Evolutionary conservation across 176 grass and related monocot genomes (phyloP).

Genomic region (Puya raimondii): DNA sequence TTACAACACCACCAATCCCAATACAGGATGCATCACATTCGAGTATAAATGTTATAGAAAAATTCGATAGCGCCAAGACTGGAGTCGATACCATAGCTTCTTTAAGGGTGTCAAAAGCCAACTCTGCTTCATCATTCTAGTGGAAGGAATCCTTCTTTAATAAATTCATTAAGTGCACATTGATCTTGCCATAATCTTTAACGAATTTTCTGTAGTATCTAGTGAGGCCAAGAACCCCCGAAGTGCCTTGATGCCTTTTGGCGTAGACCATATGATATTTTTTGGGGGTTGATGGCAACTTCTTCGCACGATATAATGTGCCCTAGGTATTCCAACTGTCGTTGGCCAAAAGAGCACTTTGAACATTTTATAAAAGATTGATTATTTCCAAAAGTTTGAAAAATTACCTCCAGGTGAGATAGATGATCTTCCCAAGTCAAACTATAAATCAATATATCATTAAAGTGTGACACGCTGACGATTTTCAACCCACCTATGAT

Average conservation of each 20-base stretch:
- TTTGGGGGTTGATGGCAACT: background rate
- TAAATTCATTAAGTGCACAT: background rate
- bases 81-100: background rate
- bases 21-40: no score
- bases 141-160: background rate
- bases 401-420: no score
- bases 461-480: no score
- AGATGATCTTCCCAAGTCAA: no score
- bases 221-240: background rate
- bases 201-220: conserved; percentile 14
- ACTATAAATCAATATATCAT: no score
- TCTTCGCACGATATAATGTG: background rate
- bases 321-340: background rate
- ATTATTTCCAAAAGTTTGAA: no score
- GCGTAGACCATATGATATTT: background rate
- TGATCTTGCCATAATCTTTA: background rate
- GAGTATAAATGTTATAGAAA: background rate
- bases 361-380: no score
- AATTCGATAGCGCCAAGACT: background rate
- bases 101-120: background rate
- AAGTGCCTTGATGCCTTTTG: background rate
- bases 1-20: background rate
- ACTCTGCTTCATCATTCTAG: background rate
- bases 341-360: no score
- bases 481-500: no score